A percentile compares a stretch with the other conserved stretches of the same genome.
Evolutionary conservation across 1,139 yeast species (phyloP).

Genomic region (Insectozyma bohioensis): DNA sequence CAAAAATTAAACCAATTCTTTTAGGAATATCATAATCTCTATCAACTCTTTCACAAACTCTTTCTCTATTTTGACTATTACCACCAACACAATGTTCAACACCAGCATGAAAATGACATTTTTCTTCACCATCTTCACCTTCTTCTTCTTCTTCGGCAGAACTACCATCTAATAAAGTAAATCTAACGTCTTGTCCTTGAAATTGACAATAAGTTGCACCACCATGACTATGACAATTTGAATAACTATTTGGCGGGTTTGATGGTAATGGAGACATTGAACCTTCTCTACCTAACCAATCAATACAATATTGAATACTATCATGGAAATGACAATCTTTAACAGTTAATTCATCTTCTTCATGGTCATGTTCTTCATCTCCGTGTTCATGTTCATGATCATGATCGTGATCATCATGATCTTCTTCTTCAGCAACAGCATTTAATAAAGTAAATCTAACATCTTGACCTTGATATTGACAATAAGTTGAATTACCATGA

Average conservation of each 20-base stretch:
- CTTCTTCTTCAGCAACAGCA: slow-evolving; percentile 5
- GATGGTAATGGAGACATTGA: slow-evolving; percentile 22
- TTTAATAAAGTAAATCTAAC: slow-evolving; percentile 15
- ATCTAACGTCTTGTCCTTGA: slow-evolving; percentile 24
- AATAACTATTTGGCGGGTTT: slow-evolving; percentile 22
- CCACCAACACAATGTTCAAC: slow-evolving; percentile 34
- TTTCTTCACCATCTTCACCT: slow-evolving; percentile 10
- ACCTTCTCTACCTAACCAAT: slow-evolving; percentile 30
- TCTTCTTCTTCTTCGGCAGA: slow-evolving; percentile 7
- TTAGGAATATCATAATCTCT: slow-evolving; percentile 26
- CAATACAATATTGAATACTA: slow-evolving; percentile 22
- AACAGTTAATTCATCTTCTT: slow-evolving; percentile 9
- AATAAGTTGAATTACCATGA: slow-evolving; percentile 26
- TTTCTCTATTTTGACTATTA: slow-evolving; percentile 15
- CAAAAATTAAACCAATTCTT: slow-evolving; percentile 33
- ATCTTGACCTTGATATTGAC: slow-evolving; percentile 22
- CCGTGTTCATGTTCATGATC: slow-evolving; percentile 2
- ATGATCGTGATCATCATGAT: slow-evolving; percentile 5
- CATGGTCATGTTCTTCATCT: neutral
- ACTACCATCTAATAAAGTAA: no score
- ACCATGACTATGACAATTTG: slow-evolving; percentile 32
- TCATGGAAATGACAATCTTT: slow-evolving; percentile 34
- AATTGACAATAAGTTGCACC: slow-evolving; percentile 23
- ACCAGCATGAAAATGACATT: slow-evolving; percentile 41
- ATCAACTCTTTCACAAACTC: slow-evolving; percentile 19